Conservation (phyloP, 768 basidiomycete genomes). For the Podaxis carcinomalis region DNA sequence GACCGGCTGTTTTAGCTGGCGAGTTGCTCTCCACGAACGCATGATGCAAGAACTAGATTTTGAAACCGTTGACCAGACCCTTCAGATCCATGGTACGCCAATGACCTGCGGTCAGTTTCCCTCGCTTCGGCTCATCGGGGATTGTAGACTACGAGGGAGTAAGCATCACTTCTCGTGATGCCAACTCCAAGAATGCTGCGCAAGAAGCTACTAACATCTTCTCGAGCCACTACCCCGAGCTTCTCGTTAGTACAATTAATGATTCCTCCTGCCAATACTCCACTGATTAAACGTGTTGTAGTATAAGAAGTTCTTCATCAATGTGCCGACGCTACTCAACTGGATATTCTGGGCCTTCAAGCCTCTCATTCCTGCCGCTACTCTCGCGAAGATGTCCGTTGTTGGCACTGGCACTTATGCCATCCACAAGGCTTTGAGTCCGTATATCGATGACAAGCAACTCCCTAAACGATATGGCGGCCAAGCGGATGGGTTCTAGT, state of each 20-base stretch:
- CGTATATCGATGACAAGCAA: constrained; percentile 49
- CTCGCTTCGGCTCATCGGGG: too few species aligned
- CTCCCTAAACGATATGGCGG: constrained; percentile 75
- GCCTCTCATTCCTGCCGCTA: constrained; percentile 63
- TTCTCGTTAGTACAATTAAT: constrained; percentile 45
- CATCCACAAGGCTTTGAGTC: constrained; percentile 57
- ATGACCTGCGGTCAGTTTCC: neutral
- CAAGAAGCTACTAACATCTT: constrained; percentile 73
- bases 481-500: constrained; percentile 47
- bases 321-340: constrained; percentile 69
- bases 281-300: constrained; percentile 21
- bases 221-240: constrained; percentile 73
- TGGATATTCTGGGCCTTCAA: constrained; percentile 89
- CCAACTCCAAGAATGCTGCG: constrained; percentile 76
- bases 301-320: constrained; percentile 78
- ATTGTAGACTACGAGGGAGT: constrained; percentile 73
- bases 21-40: constrained; percentile 73
- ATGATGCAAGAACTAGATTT: constrained; percentile 65
- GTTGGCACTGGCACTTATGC: constrained; percentile 61
- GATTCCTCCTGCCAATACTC: neutral
- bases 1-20: constrained; percentile 50
- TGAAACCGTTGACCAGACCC: constrained; percentile 61
- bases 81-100: constrained; percentile 65
- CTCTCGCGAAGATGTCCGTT: constrained; percentile 78
- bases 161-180: constrained; percentile 56